Conservation (phyloP, 495 filamentous ascomycete species). For the Lophium mytilinum region DNA sequence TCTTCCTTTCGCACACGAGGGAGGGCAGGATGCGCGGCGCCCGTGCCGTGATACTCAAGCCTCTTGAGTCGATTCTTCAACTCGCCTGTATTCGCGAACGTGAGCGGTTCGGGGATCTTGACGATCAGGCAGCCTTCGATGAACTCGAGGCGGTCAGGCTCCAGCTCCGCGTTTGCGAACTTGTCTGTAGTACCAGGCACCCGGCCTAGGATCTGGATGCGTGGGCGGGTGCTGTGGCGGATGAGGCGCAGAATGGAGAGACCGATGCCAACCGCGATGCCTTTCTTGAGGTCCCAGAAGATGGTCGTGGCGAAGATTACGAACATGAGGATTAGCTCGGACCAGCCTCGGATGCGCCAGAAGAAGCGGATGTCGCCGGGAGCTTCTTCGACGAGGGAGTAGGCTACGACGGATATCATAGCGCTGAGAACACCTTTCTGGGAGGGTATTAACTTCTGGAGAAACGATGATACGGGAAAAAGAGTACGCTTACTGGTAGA, state of each 20-base stretch:
- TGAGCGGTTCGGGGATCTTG: slow-evolving; percentile 93
- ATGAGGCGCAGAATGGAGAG: slow-evolving; percentile 84
- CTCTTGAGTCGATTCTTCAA: slow-evolving; percentile 75
- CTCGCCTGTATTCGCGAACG: slow-evolving; percentile 94
- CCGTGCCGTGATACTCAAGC: slow-evolving; percentile 81
- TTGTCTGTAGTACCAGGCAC: slow-evolving; percentile 64
- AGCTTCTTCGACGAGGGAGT: slow-evolving; percentile 89
- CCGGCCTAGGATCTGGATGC: slow-evolving; percentile 94
- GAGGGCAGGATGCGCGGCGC: slow-evolving; percentile 73
- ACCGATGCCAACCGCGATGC: slow-evolving; percentile 84
- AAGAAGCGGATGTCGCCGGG: slow-evolving; percentile 91
- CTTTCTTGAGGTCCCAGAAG: slow-evolving; percentile 55
- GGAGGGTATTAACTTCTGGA: background rate
- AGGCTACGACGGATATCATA: slow-evolving; percentile 94
- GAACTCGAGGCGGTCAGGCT: slow-evolving; percentile 70
- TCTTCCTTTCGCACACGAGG: slow-evolving; percentile 63
- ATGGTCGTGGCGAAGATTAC: slow-evolving; percentile 88
- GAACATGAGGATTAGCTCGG: slow-evolving; percentile 77
- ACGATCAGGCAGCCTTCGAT: slow-evolving; percentile 89
- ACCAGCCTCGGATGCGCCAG: slow-evolving; percentile 70
- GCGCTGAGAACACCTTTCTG: slow-evolving; percentile 89
- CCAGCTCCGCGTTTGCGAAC: slow-evolving; percentile 84
- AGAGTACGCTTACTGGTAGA: slow-evolving; percentile 61
- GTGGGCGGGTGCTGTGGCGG: slow-evolving; percentile 77
- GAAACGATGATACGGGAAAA: background rate